These are phyloP conservation scores for Fagopyrum tataricum DNA, from an alignment of 148 eudicot species.

Conservation along the genomic window DNA sequence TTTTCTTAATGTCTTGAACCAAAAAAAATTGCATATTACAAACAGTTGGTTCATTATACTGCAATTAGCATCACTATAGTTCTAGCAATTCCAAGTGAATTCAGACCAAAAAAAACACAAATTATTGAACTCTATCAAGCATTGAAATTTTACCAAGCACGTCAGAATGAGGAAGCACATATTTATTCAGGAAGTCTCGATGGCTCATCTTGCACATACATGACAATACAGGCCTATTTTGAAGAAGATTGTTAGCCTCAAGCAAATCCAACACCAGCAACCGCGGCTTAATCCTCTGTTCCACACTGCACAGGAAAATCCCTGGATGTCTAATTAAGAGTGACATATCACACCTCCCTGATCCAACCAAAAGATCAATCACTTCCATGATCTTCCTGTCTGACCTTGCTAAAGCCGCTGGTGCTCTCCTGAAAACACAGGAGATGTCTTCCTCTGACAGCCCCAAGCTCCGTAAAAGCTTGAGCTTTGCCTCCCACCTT, in stretches of 20 bases:
- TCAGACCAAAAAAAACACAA: background rate
- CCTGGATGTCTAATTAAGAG: slow-evolving; percentile 14
- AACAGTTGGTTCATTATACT: too few species aligned
- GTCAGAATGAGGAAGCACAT: slow-evolving; percentile 16
- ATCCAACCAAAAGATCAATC: background rate
- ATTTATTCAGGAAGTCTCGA: slow-evolving; percentile 11
- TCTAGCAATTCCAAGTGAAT: background rate
- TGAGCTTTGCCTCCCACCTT: slow-evolving; percentile 21
- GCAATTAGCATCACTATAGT: too few species aligned
- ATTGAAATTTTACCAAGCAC: slow-evolving; percentile 12
- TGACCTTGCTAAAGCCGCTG: slow-evolving; percentile 20
- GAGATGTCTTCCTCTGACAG: slow-evolving; percentile 17
- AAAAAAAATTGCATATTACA: too few species aligned
- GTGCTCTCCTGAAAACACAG: slow-evolving; percentile 14
- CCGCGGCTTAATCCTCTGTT: slow-evolving; percentile 21
- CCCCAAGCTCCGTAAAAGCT: slow-evolving; percentile 22
- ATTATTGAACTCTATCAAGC: background rate
- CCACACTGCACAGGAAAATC: slow-evolving; percentile 16
- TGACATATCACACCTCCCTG: slow-evolving; percentile 14
- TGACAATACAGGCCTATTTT: slow-evolving; percentile 6
- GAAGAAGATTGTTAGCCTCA: slow-evolving; percentile 14
- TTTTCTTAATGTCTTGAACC: background rate
- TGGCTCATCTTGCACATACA: slow-evolving; percentile 9
- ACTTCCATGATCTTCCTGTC: slow-evolving; percentile 20
- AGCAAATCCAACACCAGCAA: slow-evolving; percentile 15